Evolutionary conservation across 2,329 filamentous ascomycete species (phyloP), one percentile per base, ranked within the genome.

Genomic region (Endoconidiophora laricicola): DNA sequence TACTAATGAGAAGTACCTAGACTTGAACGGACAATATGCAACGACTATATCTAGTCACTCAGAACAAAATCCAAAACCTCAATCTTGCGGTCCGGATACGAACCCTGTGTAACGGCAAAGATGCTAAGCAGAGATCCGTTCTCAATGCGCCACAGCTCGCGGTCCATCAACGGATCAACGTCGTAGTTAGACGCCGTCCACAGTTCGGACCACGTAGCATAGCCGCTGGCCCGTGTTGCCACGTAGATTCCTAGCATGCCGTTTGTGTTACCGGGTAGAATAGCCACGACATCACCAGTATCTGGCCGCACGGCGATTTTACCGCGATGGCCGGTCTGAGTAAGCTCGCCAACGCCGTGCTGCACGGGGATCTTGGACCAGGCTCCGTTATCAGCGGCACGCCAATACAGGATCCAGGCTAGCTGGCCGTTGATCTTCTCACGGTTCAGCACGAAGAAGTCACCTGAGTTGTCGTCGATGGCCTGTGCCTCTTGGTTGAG

Each of bases 401-500:
- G 46, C 14, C 16, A 16, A 12, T 39, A 48, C 18, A 6, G 53
- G 42, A 54, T 40, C 50, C 55, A 57, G 2, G 53, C 47, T 18
- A 54, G 52, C 12, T 44, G 10, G 6, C 54, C 56, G 2, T 48
- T 29, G n/a, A 50, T 29, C 14, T 48, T 53, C 22, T 55, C 51
- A 22, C 56, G 48, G 52, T 56, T 56, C 2, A 57, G 20, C 6
- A 55, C 48, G 38, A 55, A 55, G 23, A 56, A 54, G 10, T 53
- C 46, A 6, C 56, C 56, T 2, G 16, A 22, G 10, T 26, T 10
- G 3, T 50, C 43, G 23, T 54, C 52, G 12, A 57, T 45, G 20
- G 54, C 46, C 50, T 57, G 56, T 6, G 52, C 54, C 46, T 57
- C 56, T 46, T 57, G 56, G 49, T 57, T 57, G n/a, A 57, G 50